phyloP scores from a whole-genome alignment of 768 basidiomycete species.

The Boletus rex-veris region DNA sequence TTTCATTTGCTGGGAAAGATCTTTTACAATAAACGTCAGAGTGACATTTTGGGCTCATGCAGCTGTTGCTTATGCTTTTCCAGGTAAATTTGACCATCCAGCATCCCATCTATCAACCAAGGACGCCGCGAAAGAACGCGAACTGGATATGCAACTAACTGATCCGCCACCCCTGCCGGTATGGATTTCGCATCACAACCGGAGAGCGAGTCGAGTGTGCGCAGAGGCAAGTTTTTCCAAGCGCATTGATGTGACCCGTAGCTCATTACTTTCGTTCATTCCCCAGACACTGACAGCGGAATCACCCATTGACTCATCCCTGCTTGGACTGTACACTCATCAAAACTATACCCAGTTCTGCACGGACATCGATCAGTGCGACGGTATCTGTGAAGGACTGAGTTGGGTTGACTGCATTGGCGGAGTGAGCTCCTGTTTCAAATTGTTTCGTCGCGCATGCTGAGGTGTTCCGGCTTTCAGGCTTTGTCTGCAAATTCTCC shows the following conservation, averaged over 20 bases:
- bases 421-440: constrained; percentile 35
- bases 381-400: constrained; percentile 65
- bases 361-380: constrained; percentile 69
- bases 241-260: neutral
- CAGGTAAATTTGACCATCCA: constrained; percentile 75
- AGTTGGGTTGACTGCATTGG: constrained; percentile 74
- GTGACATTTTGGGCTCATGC: neutral
- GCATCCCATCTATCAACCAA: constrained; percentile 52
- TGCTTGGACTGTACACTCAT: constrained; percentile 88
- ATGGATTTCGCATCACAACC: constrained; percentile 57
- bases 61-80: constrained; percentile 4
- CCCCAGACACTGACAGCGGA: constrained; percentile 69
- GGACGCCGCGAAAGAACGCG: constrained; percentile 60
- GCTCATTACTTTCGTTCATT: neutral
- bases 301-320: constrained; percentile 86
- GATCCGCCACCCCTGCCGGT: constrained; percentile 56
- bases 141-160: constrained; percentile 50
- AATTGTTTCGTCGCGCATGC: neutral
- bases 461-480: constrained; percentile 34
- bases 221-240: constrained; percentile 52
- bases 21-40: constrained; percentile 87
- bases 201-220: constrained; percentile 70
- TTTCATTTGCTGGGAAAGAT: constrained; percentile 95
- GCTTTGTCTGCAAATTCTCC: constrained; percentile 60
- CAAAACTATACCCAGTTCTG: constrained; percentile 92